These are phyloP conservation scores for Termitomyces titanicus DNA, from an alignment of 768 basidiomycete species.

Conservation along the genomic window DNA sequence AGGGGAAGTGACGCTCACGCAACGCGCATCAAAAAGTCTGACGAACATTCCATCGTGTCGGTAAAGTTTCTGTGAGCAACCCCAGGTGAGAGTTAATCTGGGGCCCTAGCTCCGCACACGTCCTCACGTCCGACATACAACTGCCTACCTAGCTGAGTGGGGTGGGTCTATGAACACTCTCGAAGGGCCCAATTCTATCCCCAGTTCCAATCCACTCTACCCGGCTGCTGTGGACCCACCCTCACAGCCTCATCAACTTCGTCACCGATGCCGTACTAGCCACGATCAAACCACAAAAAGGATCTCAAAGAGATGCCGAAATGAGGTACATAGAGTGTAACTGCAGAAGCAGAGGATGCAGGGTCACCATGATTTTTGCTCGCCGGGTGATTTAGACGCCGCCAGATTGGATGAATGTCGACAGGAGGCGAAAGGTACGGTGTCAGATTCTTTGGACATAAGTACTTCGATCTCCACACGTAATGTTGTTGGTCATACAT, in stretches of 20 bases:
- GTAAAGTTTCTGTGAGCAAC: neutral
- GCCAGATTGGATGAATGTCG: neutral
- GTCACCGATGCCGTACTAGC: neutral
- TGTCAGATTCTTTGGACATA: neutral
- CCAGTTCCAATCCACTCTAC: neutral
- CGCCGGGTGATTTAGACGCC: neutral
- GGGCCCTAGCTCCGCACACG: constrained; percentile 3
- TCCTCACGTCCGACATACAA: constrained; percentile 8
- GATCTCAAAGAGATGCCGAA: neutral
- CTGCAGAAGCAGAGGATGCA: neutral
- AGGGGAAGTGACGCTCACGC: neutral
- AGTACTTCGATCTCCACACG: neutral
- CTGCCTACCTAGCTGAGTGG: constrained; percentile 2
- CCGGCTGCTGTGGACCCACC: neutral
- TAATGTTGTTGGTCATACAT: neutral
- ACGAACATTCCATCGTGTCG: neutral
- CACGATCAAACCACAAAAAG: neutral
- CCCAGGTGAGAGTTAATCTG: neutral
- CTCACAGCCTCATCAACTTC: neutral
- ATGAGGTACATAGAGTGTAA: neutral
- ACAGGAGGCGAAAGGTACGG: neutral
- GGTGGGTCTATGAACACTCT: neutral
- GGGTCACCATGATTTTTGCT: neutral
- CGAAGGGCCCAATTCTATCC: neutral
- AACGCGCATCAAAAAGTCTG: neutral